These are phyloP conservation scores for Debaryomyces sp. DNA, from an alignment of 1,139 yeast genomes.

Conservation along the genomic window DNA sequence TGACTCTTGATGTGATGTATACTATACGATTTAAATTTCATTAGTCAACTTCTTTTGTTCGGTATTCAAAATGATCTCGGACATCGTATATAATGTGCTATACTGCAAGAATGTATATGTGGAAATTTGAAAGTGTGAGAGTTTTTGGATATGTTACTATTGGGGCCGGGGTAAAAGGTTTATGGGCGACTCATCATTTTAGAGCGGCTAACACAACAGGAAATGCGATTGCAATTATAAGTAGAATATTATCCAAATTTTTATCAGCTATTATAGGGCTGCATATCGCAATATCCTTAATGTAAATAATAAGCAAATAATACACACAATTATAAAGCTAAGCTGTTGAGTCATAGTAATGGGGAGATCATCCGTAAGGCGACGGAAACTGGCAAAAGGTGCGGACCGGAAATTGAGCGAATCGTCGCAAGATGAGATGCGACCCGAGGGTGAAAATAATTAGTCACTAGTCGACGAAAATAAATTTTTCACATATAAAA, in stretches of 20 bases:
- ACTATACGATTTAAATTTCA: not conserved
- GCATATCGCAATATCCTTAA: not conserved
- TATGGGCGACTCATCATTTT: not conserved
- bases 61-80: not conserved
- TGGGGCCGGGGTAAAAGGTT: not conserved
- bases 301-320: not conserved
- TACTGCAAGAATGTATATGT: not conserved
- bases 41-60: not conserved
- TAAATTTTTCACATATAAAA: slow-evolving; percentile 5
- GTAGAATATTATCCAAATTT: not conserved
- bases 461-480: slow-evolving; percentile 7
- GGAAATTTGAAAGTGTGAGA: not conserved
- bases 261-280: not conserved
- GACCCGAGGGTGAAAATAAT: slow-evolving; percentile 1
- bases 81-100: not conserved
- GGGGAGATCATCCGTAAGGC: not conserved
- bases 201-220: not conserved
- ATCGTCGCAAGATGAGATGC: not conserved
- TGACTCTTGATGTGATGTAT: not conserved
- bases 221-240: not conserved
- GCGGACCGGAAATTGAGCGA: not conserved
- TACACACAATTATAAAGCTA: not conserved
- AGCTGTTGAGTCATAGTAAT: not conserved
- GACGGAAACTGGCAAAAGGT: not conserved
- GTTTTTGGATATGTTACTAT: not conserved